These are phyloP conservation scores for Strigomonas culicis DNA, from an alignment of 208 protist species.

Conservation along the genomic window DNA sequence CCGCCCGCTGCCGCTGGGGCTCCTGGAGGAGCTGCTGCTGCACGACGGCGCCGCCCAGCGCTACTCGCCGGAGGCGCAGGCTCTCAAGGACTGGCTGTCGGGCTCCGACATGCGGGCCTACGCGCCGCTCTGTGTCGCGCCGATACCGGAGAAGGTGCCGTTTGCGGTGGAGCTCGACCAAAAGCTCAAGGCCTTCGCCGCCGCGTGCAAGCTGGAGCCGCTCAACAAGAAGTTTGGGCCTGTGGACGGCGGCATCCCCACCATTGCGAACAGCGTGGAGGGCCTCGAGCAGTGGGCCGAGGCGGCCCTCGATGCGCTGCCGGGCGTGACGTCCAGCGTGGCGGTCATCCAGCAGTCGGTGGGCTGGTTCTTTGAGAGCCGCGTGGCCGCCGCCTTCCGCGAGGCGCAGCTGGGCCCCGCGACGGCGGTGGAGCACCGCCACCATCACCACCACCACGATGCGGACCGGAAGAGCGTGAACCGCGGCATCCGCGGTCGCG, in stretches of 20 bases:
- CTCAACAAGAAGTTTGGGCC: constrained; percentile 13
- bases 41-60: neutral
- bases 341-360: constrained; percentile 27
- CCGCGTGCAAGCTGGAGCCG: constrained; percentile 19
- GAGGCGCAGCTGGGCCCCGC: neutral
- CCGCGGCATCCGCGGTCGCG: neutral
- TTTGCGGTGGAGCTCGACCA: constrained; percentile 10
- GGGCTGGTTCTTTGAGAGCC: constrained; percentile 31
- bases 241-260: neutral
- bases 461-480: neutral
- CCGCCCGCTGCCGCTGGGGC: constrained; percentile 22
- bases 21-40: constrained; percentile 17
- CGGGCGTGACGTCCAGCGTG: constrained; percentile 27
- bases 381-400: constrained; percentile 20
- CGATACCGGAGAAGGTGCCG: constrained; percentile 9
- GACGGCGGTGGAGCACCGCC: neutral
- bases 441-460: constrained; percentile 8
- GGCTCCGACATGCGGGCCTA: constrained; percentile 18
- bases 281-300: constrained; percentile 33
- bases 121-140: constrained; percentile 24
- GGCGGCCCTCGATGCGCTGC: constrained; percentile 34
- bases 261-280: constrained; percentile 21
- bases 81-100: constrained; percentile 27
- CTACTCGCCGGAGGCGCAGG: constrained; percentile 3
- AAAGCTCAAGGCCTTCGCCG: constrained; percentile 13